phyloP scores from a whole-genome alignment of 23 red algal genomes.

The Porphyridium purpureum region DNA sequence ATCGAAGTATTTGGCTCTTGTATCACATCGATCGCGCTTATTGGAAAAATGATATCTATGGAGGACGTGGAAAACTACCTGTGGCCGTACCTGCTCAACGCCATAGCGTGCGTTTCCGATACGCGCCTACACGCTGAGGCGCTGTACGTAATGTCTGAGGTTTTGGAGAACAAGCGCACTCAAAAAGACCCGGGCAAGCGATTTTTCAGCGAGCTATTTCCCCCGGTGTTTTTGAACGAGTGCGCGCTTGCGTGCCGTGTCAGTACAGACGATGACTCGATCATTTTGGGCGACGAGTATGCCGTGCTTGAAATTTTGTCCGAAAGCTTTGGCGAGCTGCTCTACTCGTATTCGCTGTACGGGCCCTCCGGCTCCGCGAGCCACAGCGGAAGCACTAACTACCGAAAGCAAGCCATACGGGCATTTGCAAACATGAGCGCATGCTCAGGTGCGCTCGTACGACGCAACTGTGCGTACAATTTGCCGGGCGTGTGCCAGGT shows the following conservation, averaged over 20 bases:
- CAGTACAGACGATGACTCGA: background rate
- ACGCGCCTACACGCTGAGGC: slow-evolving; percentile 33
- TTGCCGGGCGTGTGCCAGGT: slow-evolving; percentile 54
- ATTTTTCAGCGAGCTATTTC: background rate
- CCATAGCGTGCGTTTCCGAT: slow-evolving; percentile 22
- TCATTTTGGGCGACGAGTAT: slow-evolving; percentile 4
- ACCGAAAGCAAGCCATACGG: slow-evolving; percentile 22
- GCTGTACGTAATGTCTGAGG: slow-evolving; percentile 45
- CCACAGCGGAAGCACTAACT: no score
- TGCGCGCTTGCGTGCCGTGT: background rate
- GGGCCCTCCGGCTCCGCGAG: background rate
- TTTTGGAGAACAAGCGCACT: slow-evolving; percentile 34
- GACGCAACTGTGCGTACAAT: slow-evolving; percentile 57
- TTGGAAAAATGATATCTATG: slow-evolving; percentile 32
- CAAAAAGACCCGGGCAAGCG: background rate
- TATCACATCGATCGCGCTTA: slow-evolving; percentile 30
- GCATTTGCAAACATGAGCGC: slow-evolving; percentile 55
- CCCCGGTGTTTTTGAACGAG: background rate
- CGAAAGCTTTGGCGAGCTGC: slow-evolving; percentile 11
- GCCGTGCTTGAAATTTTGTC: slow-evolving; percentile 3
- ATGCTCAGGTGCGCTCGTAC: slow-evolving; percentile 52
- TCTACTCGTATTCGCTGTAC: slow-evolving; percentile 4
- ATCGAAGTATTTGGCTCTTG: slow-evolving; percentile 40
- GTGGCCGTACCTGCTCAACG: slow-evolving; percentile 35
- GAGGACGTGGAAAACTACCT: slow-evolving; percentile 26